Conservation (phyloP, 2,329 filamentous ascomycete genomes). For the Celoporthe dispersa region DNA sequence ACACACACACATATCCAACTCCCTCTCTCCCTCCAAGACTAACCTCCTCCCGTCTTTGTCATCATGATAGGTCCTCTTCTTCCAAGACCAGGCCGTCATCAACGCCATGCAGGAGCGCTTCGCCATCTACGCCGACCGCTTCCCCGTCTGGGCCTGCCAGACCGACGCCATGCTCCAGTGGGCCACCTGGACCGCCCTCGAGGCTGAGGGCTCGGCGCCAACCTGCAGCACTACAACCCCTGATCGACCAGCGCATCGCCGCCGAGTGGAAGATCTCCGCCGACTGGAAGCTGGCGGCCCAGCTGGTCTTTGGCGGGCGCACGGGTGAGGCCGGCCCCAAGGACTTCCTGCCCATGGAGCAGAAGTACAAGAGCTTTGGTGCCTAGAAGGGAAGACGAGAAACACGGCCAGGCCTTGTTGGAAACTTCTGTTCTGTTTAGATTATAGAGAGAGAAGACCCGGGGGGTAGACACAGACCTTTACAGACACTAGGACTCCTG, state of each 20-base stretch:
- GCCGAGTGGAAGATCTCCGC: conserved; percentile 71
- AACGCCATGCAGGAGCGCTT: conserved; percentile 70
- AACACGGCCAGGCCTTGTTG: too few relatives aligned
- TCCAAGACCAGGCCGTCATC: conserved; percentile 74
- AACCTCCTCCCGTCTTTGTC: background rate
- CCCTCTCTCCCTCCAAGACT: conserved; percentile 3
- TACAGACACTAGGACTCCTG: background rate
- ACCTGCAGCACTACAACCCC: conserved; percentile 91
- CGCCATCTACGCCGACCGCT: conserved; percentile 76
- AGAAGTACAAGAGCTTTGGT: conserved; percentile 69
- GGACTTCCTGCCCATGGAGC: conserved; percentile 65
- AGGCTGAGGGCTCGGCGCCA: conserved; percentile 84
- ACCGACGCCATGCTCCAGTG: conserved; percentile 83
- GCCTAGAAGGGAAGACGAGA: conserved; percentile 40
- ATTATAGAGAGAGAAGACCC: background rate
- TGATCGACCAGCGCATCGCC: conserved; percentile 75
- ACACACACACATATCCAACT: too few relatives aligned
- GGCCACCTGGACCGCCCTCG: conserved; percentile 79
- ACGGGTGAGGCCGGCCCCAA: conserved; percentile 64
- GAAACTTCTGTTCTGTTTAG: too few relatives aligned
- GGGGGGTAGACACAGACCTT: too few relatives aligned
- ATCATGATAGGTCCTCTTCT: conserved; percentile 73
- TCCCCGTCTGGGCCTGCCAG: conserved; percentile 77
- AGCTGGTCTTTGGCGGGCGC: conserved; percentile 81
- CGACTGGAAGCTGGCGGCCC: conserved; percentile 77